Evolutionary conservation across 2,329 filamentous ascomycete genomes (phyloP), one percentile per base, ranked within the genome.

Genomic region (Cladorrhinum sp.): DNA sequence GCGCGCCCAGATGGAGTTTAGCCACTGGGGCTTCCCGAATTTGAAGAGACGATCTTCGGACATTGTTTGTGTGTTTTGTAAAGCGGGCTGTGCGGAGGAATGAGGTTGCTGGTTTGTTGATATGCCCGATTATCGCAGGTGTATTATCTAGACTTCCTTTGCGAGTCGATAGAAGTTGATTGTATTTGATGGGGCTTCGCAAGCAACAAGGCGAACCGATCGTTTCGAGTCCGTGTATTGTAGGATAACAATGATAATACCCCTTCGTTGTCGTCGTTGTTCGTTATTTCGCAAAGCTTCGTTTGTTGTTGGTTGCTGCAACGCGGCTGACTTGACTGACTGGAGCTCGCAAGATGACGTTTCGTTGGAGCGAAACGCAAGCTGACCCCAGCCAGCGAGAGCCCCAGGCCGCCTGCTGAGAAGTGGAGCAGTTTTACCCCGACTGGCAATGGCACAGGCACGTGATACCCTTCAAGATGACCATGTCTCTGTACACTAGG

Each of bases 21-120:
- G 78, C 85, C 85, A 89, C 71, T 86, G 84, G 58, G 86, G 86
- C 78, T 77, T 81, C 73, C 79, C 74, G 71, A 88, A 88, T 77
- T 87, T 88, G 81, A 82, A 88, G 67, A 88, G 83, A 59, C 85
- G 83, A 62, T 87, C 85, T 66, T 87, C 85, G 64, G 85, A 82
- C 83, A 86, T 86, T 18, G 10, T 55, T 13, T 22, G n/a, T 24
- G 32, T 12, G 29, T 55, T n/a, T 55, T 20, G 18, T 24, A 2
- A 10, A 49, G 22, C 45, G 20, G 18, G 18, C 16, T 22, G n/a
- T n/a, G n/a, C n/a, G n/a, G n/a, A n/a, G n/a, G n/a, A n/a, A n/a
- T n/a, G n/a, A n/a, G n/a, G n/a, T n/a, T n/a, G n/a, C n/a, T n/a
- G n/a, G n/a, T n/a, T n/a, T n/a, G n/a, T n/a, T n/a, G n/a, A n/a